These are phyloP conservation scores for Phytophthora ramorum DNA, from an alignment of 352 stramenopile genomes.

Conservation along the genomic window DNA sequence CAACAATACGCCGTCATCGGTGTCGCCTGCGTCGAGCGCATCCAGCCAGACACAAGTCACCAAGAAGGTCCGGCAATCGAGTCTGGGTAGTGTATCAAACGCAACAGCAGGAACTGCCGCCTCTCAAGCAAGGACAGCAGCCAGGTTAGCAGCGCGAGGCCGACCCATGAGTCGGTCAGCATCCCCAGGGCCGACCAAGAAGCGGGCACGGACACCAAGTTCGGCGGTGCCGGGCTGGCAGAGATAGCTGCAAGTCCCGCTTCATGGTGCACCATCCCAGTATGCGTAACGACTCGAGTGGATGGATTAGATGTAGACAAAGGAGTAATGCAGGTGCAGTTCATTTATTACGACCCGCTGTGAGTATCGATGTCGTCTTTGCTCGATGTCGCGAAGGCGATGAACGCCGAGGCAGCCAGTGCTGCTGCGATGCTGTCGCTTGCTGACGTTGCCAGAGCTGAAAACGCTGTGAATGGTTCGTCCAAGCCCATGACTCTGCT, in stretches of 20 bases:
- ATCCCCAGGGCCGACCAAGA: conserved; percentile 50
- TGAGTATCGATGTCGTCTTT: conserved; percentile 38
- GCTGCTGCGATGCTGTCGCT: conserved; percentile 32
- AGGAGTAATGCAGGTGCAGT: conserved; percentile 21
- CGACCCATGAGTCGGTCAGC: conserved; percentile 29
- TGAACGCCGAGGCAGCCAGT: conserved; percentile 31
- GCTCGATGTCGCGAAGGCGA: conserved; percentile 61
- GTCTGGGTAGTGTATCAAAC: conserved; percentile 28
- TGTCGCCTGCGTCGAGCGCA: conserved; percentile 26
- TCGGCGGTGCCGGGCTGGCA: conserved; percentile 40
- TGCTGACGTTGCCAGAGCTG: conserved; percentile 44
- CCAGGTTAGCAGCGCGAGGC: conserved; percentile 27
- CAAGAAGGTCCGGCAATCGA: conserved; percentile 23
- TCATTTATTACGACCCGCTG: conserved; percentile 16
- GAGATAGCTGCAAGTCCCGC: conserved; percentile 25
- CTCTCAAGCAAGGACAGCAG: conserved; percentile 30
- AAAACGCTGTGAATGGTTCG: conserved; percentile 19
- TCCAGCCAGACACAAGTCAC: conserved; percentile 11
- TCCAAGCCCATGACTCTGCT: conserved; percentile 42
- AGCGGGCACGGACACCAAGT: conserved; percentile 40
- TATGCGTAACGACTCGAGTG: conserved; percentile 30
- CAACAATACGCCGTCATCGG: conserved; percentile 28
- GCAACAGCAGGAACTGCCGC: conserved; percentile 26
- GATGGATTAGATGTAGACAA: conserved; percentile 29
- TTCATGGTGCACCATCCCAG: conserved; percentile 29